Conservation (phyloP, 495 filamentous ascomycete species). For the Opeltia flavorubescens region DNA sequence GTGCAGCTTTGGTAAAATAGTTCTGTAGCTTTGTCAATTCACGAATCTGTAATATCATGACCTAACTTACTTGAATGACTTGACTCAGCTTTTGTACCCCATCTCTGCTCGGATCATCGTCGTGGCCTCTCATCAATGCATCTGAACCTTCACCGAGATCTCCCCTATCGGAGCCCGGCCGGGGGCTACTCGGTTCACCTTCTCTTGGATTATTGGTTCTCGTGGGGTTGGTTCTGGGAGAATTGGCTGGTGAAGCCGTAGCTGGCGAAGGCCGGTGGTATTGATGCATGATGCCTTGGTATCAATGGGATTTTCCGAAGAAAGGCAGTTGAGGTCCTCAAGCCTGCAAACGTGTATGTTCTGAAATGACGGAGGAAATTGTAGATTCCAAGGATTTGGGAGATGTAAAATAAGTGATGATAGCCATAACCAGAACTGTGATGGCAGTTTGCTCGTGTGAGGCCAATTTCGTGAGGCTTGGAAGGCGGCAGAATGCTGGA, state of each 20-base stretch:
- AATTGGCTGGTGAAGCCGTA: constrained; percentile 50
- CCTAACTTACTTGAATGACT: constrained; percentile 62
- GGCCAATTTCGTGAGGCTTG: neutral
- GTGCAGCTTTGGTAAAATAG: constrained; percentile 77
- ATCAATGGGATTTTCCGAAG: neutral
- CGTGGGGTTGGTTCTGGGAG: constrained; percentile 49
- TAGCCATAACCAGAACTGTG: neutral
- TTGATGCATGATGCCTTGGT: constrained; percentile 58
- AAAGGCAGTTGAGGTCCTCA: neutral
- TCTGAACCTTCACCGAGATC: constrained; percentile 31
- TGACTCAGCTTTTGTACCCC: constrained; percentile 68
- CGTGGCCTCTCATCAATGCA: constrained; percentile 26
- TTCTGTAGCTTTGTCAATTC: constrained; percentile 40
- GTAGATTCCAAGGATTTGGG: too few species aligned
- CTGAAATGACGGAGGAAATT: too few species aligned
- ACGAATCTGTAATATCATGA: constrained; percentile 1
- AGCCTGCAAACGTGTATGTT: too few species aligned
- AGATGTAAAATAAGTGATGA: neutral
- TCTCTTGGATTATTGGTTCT: constrained; percentile 63
- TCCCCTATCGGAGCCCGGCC: constrained; percentile 28
- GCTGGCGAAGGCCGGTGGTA: constrained; percentile 57
- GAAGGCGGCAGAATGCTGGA: neutral
- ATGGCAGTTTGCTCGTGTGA: neutral
- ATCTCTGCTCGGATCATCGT: constrained; percentile 32
- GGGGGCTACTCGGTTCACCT: constrained; percentile 24